Percentiles rank a stretch among this genome's conserved stretches.
Conservation (phyloP, 2,329 filamentous ascomycete genomes). For the Fusarium ambrosium region DNA sequence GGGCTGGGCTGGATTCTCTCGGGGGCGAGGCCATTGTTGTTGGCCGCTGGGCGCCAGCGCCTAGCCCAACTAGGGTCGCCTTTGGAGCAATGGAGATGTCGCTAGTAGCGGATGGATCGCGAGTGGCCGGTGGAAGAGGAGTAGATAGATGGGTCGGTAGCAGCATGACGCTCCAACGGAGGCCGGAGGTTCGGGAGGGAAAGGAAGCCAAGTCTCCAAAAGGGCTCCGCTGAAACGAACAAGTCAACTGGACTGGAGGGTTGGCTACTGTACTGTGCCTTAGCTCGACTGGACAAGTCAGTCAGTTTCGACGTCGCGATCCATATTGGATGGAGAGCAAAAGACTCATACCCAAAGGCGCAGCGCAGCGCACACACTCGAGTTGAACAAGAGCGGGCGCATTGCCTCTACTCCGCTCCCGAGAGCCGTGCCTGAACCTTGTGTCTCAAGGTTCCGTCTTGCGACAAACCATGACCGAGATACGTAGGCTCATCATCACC, state of each 20-base stretch:
- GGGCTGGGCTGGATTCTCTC: conserved; percentile 39
- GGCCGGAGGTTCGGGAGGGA: conserved; percentile 36
- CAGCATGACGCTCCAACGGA: conserved; percentile 25
- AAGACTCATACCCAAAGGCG: conserved; percentile 11
- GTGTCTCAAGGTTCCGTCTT: conserved; percentile 25
- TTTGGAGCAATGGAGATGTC: conserved; percentile 43
- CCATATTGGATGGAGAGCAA: conserved; percentile 1
- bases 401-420: conserved; percentile 24
- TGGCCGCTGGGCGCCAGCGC: conserved; percentile 44
- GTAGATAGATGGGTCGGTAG: conserved; percentile 21
- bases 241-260: conserved; percentile 28
- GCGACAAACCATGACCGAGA: conserved; percentile 32
- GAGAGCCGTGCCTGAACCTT: conserved; percentile 21
- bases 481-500: conserved; percentile 39
- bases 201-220: conserved; percentile 29
- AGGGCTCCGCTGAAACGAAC: conserved; percentile 39
- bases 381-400: conserved; percentile 16
- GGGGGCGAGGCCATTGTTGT: conserved; percentile 38
- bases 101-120: conserved; percentile 44
- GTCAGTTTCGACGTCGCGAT: conserved; percentile 3
- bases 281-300: conserved; percentile 9
- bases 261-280: conserved; percentile 4
- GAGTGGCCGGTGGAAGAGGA: conserved; percentile 38
- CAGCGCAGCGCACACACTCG: neutral
- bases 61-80: conserved; percentile 45